A percentile compares a stretch with the other conserved stretches of the same genome.
phyloP scores from a whole-genome alignment of 768 basidiomycete species.

The Boletus rubropictus region DNA sequence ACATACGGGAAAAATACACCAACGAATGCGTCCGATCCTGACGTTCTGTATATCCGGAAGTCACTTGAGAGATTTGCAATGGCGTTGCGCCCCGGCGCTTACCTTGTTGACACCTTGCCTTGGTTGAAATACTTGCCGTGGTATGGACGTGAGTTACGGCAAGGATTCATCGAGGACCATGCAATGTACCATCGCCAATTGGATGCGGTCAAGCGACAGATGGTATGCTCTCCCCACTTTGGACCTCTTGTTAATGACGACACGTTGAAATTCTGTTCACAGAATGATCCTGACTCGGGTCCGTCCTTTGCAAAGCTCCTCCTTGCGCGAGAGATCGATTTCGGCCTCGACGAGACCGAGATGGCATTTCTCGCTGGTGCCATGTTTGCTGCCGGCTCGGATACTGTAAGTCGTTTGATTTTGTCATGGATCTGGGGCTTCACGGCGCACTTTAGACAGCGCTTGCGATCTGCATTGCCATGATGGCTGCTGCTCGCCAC shows the following conservation, averaged over 20 bases:
- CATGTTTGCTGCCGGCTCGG: slow-evolving; percentile 53
- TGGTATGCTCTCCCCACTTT: slow-evolving; percentile 27
- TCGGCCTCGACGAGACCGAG: slow-evolving; percentile 46
- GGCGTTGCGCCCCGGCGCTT: slow-evolving; percentile 27
- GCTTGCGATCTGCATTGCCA: slow-evolving; percentile 41
- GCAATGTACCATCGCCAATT: slow-evolving; percentile 43
- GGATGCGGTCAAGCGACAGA: slow-evolving; percentile 35
- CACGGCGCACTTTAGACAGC: slow-evolving; percentile 32
- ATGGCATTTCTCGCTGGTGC: slow-evolving; percentile 52
- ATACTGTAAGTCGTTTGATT: slow-evolving; percentile 33
- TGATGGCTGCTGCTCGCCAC: slow-evolving; percentile 46
- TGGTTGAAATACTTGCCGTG: slow-evolving; percentile 46
- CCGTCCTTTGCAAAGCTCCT: slow-evolving; percentile 51
- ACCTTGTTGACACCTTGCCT: slow-evolving; percentile 32
- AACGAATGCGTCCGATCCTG: slow-evolving; percentile 12
- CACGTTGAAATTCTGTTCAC: not conserved
- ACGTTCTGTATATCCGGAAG: slow-evolving; percentile 16
- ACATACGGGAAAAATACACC: slow-evolving; percentile 19
- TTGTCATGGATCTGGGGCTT: not conserved
- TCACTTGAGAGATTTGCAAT: slow-evolving; percentile 16
- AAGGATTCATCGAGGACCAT: slow-evolving; percentile 46
- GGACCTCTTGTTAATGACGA: not conserved
- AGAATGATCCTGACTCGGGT: slow-evolving; percentile 18
- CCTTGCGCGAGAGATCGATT: slow-evolving; percentile 42
- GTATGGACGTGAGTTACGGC: slow-evolving; percentile 49